Conservation (phyloP, 495 filamentous ascomycete genomes). For the Amorphotheca resinae region DNA sequence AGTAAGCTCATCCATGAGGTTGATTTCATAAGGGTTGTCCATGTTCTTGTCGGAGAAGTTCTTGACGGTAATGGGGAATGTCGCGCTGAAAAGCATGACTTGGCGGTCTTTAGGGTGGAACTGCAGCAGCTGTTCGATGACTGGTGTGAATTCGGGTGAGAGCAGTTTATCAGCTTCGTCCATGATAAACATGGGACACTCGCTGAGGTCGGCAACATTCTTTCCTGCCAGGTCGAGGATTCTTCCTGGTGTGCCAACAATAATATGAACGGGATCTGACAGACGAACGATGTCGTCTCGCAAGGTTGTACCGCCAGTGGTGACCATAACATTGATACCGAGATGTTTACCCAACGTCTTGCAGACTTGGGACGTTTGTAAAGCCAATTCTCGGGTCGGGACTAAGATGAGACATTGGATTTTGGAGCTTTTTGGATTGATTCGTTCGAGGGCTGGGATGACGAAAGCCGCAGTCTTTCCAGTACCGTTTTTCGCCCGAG, state of each 20-base stretch:
- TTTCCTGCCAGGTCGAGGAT: constrained; percentile 93
- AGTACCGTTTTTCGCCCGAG: constrained; percentile 95
- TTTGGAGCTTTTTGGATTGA: constrained; percentile 91
- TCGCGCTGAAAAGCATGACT: constrained; percentile 98
- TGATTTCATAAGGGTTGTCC: constrained; percentile 92
- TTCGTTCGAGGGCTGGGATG: constrained; percentile 86
- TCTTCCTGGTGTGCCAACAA: constrained; percentile 92
- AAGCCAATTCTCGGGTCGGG: constrained; percentile 91
- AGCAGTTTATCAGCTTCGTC: constrained; percentile 97
- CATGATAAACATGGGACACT: constrained; percentile 97
- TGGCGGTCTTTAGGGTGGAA: constrained; percentile 95
- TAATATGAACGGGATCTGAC: constrained; percentile 88
- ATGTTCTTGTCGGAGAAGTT: constrained; percentile 98
- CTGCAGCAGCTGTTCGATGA: constrained; percentile 85
- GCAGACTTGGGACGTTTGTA: constrained; percentile 98
- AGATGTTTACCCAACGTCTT: constrained; percentile 96
- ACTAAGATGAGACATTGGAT: constrained; percentile 94
- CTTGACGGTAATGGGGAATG: constrained; percentile 92
- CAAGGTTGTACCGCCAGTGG: constrained; percentile 85
- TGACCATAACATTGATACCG: constrained; percentile 97
- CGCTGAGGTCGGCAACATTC: constrained; percentile 87
- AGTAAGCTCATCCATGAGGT: constrained; percentile 98
- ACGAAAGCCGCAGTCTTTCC: constrained; percentile 98
- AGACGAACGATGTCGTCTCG: constrained; percentile 96
- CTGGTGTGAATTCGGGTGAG: constrained; percentile 90